Evolutionary conservation across 768 basidiomycete species (phyloP), one percentile per base, ranked within the genome.

Genomic region (Antrodiella citrinella): DNA sequence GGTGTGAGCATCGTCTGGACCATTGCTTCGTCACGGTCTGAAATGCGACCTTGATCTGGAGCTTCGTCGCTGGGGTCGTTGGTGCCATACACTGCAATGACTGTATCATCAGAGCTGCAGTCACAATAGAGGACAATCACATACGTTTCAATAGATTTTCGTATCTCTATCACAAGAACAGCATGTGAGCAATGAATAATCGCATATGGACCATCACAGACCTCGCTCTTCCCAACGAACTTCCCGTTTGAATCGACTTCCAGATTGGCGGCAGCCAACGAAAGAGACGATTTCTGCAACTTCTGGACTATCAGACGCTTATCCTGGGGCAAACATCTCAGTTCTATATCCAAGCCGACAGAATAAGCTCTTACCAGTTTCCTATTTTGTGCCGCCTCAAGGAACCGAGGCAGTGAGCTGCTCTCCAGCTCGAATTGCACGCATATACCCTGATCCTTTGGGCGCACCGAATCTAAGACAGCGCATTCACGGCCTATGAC

Each of bases 331-430:
- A n/a, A n/a, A n/a, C n/a, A n/a, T n/a, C n/a, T n/a, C n/a, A n/a
- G n/a, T n/a, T n/a, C n/a, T n/a, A n/a, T n/a, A n/a, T n/a, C n/a
- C n/a, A n/a, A n/a, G n/a, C n/a, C n/a, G n/a, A n/a, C n/a, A n/a
- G n/a, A n/a, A n/a, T n/a, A n/a, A n/a, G n/a, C 25, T 52, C 72
- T 57, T 47, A 81, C 82, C 62, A 82, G 59, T 46, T 69, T 69
- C 42, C 82, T 70, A 48, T 65, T 63, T 35, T 65, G 68, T 43
- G 81, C 51, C 4, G 70, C 64, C 26, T 69, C 56, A 49, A 68
- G 51, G 47, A 84, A 77, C 44, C 68, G 67, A 21, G 60, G 49
- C 3, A 72, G 26, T 20, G 65, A 61, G 21, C 57, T 53, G 22
- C 56, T 60, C 13, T 64, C 57, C 35, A 84, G 53, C 12, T 65